These are phyloP conservation scores for Candida anglica DNA, from an alignment of 805 yeast species.

Conservation along the genomic window DNA sequence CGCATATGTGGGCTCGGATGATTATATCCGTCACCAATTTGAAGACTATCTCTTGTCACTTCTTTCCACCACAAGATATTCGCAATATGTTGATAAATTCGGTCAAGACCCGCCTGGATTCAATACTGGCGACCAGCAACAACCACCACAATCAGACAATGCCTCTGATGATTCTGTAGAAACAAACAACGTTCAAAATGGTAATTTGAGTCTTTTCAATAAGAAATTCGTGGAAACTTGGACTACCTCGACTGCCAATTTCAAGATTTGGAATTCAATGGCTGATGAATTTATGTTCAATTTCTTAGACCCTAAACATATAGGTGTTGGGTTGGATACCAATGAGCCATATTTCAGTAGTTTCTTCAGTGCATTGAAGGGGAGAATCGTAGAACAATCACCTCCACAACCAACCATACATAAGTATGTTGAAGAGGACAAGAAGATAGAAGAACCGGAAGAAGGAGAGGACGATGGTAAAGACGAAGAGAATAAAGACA, in stretches of 20 bases:
- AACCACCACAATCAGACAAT: too few relatives aligned
- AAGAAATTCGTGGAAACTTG: slow-evolving; percentile 28
- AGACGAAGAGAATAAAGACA: too few relatives aligned
- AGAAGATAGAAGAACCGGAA: slow-evolving; percentile 8
- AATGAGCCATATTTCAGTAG: slow-evolving; percentile 13
- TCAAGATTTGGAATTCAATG: slow-evolving; percentile 34
- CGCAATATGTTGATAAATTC: slow-evolving; percentile 46
- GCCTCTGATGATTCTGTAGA: slow-evolving; percentile 9
- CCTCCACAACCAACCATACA: slow-evolving; percentile 1
- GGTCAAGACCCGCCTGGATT: slow-evolving; percentile 41
- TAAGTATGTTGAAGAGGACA: slow-evolving; percentile 2
- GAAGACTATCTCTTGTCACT: slow-evolving; percentile 86
- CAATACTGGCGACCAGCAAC: slow-evolving; percentile 1
- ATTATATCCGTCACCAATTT: slow-evolving; percentile 79
- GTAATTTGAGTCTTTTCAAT: slow-evolving; percentile 28
- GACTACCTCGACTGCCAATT: slow-evolving; percentile 32
- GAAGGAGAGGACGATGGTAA: slow-evolving; percentile 3
- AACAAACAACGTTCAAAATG: slow-evolving; percentile 15
- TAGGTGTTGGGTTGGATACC: slow-evolving; percentile 28
- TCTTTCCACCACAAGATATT: slow-evolving; percentile 67
- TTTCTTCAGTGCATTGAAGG: slow-evolving; percentile 16
- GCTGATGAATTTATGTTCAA: slow-evolving; percentile 44
- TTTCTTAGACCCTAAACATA: slow-evolving; percentile 37
- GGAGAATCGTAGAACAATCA: background rate
- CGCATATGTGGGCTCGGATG: slow-evolving; percentile 54